Base-by-base conservation (phyloP, 2,329 filamentous ascomycete genomes). In the Talaromyces albobiverticillius region DNA sequence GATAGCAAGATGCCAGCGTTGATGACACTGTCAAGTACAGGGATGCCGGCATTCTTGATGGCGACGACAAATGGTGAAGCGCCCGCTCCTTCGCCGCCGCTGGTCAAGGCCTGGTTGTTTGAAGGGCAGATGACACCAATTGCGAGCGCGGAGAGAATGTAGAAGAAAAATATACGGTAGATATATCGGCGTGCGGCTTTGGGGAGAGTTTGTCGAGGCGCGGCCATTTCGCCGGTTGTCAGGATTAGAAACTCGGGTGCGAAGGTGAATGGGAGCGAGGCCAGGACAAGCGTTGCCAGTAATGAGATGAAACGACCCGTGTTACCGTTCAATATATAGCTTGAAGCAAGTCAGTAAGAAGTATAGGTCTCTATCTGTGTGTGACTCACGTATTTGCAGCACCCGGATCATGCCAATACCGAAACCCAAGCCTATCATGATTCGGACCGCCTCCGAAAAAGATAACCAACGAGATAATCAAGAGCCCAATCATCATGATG, bases 1-100 rank as follows among this genome's bases (percentile, higher is more conserved):
- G 88, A 88, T 0, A 87, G 89, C 16, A 93, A 76, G 9, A 92
- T 82, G 8, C 90, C 84, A n/a, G 84, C 88, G 69, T 92, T 93
- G 76, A 93, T 85, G 65, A 92, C 84, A 61, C 82, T 75, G 4
- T 83, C 81, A 2, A 90, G 80, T 3, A 82, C 79, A 7, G 75
- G 72, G 53, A 89, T 83, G 40, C 86, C 86, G 26, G 85, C 86
- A 20, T 71, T 71, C 47, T 71, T 61, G 54, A 76, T 74, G 10
- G 70, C 73, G 8, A 74, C 65, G 34, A 76, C 72, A 47, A 73
- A 76, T 0, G 74, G 71, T 3, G 71, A 72, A 1, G 80, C 78
- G 4, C 76, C 79, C 1, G 81, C 81, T 46, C 79, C 80, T 5
- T 73, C 70, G 20, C 76, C 79, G 22, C 82, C 81, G 18, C 23